Base-by-base conservation (phyloP, 352 stramenopile genomes). In the Phytopythium ostracodes region DNA sequence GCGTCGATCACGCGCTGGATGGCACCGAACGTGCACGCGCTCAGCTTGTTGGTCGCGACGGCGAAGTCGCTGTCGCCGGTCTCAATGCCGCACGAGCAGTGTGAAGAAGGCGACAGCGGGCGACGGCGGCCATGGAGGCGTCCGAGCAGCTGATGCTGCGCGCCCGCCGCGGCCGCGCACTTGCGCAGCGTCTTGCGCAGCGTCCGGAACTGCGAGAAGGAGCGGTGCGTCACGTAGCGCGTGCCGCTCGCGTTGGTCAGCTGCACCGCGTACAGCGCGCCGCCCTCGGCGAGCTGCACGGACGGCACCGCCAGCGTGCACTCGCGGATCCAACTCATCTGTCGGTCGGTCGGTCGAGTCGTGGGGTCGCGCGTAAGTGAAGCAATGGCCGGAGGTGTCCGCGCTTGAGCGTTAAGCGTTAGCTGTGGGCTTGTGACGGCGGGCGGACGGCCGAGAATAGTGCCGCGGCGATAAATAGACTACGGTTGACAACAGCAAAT, bases 181-280 rank as follows among this genome's bases (percentile, higher is more conserved):
- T 50, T 58, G 22, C 50, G 40, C 25, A 91, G 73, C 56, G 67
- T 66, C 51, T 79, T 77, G 61, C 82, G 79, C 35, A 91, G 67
- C 14, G 56, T 67, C n/a, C 79, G 78, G 68, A 91, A 91, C 42
- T 88, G 79, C 40, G 74, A 79, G 54, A 81, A 81, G 2, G 76
- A 82, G 52, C 76, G 70, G 53, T 74, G 58, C 9, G 75, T 74
- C 42, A 65, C 79, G 4, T 49, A 64, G 18, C 71, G 66, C 25
- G 54, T 29, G 60, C 75, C 63, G 35, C 47, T 56, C 27, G 59
- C 44, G 59, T 65, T 59, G 60, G 58, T 66, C 59, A 74, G 64
- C 18, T 72, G 71, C 61, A 79, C 63, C 35, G 55, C 47, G 59
- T 72, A 69, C 40, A 73, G 68, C 40, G 72, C 64, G 51, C 67